Evolutionary conservation across 148 eudicot species (phyloP).

Genomic region (Amaranthus cruentus): DNA sequence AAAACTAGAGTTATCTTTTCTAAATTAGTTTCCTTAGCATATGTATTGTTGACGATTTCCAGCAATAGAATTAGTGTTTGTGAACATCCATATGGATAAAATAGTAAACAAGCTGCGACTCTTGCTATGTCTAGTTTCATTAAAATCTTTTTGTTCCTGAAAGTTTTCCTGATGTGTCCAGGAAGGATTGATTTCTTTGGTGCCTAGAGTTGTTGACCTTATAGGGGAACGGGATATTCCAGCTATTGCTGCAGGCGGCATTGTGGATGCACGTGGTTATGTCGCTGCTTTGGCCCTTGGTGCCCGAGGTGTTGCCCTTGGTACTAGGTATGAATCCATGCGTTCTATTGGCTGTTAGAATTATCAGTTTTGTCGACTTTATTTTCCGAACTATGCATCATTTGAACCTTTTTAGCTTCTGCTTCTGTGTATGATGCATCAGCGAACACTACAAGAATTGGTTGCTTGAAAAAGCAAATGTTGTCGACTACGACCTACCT

Average conservation of each 20-base stretch:
- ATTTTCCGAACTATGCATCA: too few relatives aligned
- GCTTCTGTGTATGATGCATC: neutral
- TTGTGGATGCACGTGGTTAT: conserved; percentile 87
- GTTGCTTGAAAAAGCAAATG: neutral
- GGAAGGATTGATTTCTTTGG: conserved; percentile 68
- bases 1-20: neutral
- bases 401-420: too few relatives aligned
- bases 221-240: conserved; percentile 59
- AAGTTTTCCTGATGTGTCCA: conserved; percentile 18
- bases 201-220: conserved; percentile 78
- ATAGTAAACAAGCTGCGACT: neutral
- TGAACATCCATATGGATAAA: neutral
- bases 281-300: conserved; percentile 94
- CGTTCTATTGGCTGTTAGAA: neutral
- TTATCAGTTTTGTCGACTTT: too few relatives aligned
- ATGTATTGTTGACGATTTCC: neutral
- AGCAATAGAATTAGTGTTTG: neutral
- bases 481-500: neutral
- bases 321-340: conserved; percentile 60
- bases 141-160: neutral
- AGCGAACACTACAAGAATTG: neutral
- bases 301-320: conserved; percentile 76
- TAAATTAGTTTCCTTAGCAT: too few relatives aligned
- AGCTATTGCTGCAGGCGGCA: conserved; percentile 92
- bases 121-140: neutral